Base-by-base conservation (phyloP, 2,329 filamentous ascomycete species). In the Kalmusia sp. region DNA sequence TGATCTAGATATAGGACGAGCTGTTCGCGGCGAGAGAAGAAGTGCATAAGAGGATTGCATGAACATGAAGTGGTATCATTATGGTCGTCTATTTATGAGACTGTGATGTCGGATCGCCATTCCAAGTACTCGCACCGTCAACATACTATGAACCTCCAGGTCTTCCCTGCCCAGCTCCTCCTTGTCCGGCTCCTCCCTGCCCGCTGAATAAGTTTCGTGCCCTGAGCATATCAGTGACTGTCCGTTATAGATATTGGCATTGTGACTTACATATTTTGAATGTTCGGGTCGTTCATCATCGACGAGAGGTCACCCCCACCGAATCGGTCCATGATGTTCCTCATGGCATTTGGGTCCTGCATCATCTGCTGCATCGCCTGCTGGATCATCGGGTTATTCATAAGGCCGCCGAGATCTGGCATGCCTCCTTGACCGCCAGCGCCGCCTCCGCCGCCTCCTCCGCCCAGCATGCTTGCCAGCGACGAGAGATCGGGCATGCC, bases 261-360 rank as follows among this genome's bases (percentile, higher is more conserved):
- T 31, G 11, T 3, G 21, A 86, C 90, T 90, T 78, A 96, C 93
- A 98, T 92, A 53, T 97, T 92, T 38, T 92, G 91, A 75, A 99
- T 89, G 72, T 79, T 90, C 41, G 95, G 95, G 73, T 99, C 95
- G 60, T 87, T 89, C 95, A 99, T 96, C 75, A 99, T 79, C 61
- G 83, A 83, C 51, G 84, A 82, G 69, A 98, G 80, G 75, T 98
- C 75, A 17, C 78, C 77, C 49, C 81, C 80, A 56, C 84, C 86
- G 71, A 96, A 92, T 65, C 84, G 85, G 82, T 82, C 92, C 93
- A 99, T 96, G 53, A 99, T 78, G 74, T 92, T 95, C 72, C 82
- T 84, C 86, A 98, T 89, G 81, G 93, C 87, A 8, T 96, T 91
- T 0, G 95, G 95, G 79, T 99, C 97, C 78, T 87, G 91, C 95